Percentiles rank a stretch among this genome's conserved stretches.
Evolutionary conservation across 768 basidiomycete genomes (phyloP).

Genomic region (Russula earlei): DNA sequence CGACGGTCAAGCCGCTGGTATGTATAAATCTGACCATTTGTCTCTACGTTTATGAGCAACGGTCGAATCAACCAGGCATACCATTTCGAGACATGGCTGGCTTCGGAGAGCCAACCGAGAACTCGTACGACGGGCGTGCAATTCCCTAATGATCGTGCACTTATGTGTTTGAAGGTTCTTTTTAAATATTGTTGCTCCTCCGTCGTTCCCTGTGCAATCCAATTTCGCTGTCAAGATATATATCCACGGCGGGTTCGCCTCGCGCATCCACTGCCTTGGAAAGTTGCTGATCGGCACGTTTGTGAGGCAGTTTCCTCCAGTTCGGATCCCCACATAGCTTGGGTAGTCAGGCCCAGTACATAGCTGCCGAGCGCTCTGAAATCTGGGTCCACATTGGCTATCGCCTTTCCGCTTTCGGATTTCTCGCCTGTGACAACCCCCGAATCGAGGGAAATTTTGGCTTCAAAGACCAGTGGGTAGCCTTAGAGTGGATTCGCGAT

Average conservation of each 20-base stretch:
- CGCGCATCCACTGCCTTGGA: not conserved
- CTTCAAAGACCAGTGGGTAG: slow-evolving; percentile 80
- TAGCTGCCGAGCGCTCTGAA: slow-evolving; percentile 53
- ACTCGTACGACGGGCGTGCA: slow-evolving; percentile 38
- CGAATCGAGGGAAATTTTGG: slow-evolving; percentile 64
- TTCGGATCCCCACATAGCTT: slow-evolving; percentile 66
- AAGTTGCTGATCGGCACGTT: not conserved
- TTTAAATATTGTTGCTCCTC: slow-evolving; percentile 55
- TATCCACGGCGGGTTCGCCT: slow-evolving; percentile 62
- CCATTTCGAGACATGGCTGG: slow-evolving; percentile 54
- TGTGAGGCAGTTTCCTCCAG: slow-evolving; percentile 51
- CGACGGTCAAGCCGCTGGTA: slow-evolving; percentile 54
- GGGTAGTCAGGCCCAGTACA: slow-evolving; percentile 53
- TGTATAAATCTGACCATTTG: not conserved
- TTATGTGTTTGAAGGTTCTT: slow-evolving; percentile 38
- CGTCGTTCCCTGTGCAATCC: slow-evolving; percentile 35
- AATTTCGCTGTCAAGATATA: slow-evolving; percentile 61
- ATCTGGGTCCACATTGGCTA: slow-evolving; percentile 75
- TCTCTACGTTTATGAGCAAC: not conserved
- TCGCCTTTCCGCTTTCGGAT: slow-evolving; percentile 68
- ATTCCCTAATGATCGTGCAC: not conserved
- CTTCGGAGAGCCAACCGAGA: slow-evolving; percentile 57
- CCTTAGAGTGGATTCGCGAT: slow-evolving; percentile 58
- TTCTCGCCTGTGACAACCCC: slow-evolving; percentile 57
- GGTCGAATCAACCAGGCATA: slow-evolving; percentile 28